Evolutionary conservation across 164 flowering plant species (phyloP), one percentile per base, ranked within the genome.

Genomic region (Amborella trichopoda): DNA sequence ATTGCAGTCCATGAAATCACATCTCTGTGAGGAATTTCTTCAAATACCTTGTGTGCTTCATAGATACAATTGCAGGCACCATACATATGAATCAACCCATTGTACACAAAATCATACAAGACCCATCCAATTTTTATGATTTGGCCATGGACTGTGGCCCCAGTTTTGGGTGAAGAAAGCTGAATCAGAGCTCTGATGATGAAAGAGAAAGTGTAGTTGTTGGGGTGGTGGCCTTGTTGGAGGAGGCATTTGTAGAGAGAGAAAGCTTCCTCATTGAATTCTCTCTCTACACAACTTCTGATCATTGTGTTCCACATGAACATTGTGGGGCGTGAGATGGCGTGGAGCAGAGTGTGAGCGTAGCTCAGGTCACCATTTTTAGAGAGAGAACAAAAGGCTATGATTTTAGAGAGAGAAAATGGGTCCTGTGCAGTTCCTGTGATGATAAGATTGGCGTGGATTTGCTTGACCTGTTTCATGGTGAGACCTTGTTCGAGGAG

Each of bases 201-300:
- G 54, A 80, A 83, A 3, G 87, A 83, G 54, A 77, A 80, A 2
- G 93, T 80, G 49, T 74, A 83, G 49, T 83, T 83, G 48, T 83
- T 78, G n/a, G 84, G 82, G 4, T 52, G 52, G 24, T 60, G 22
- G 5, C 68, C 62, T 19, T n/a, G 36, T 0, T 22, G 23, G 2
- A 75, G 36, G 87, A 80, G 79, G 14, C 62, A 30, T 37, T 61
- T 70, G 42, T 57, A 70, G 12, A 70, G 49, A 39, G 58, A 48
- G 0, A 73, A 23, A 11, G 80, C 80, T 12, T 46, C 38, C 2
- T 16, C 16, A 43, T 75, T 64, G 26, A 66, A 49, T 2, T 66
- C 57, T 21, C 47, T 65, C 16, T 73, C 80, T 0, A 49, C 48
- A 26, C 62, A 69, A 14, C 65, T 69, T 38, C 69, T 48, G 16